Evolutionary conservation across 2,329 filamentous ascomycete genomes (phyloP).

Genomic region (Penicillium sp.): DNA sequence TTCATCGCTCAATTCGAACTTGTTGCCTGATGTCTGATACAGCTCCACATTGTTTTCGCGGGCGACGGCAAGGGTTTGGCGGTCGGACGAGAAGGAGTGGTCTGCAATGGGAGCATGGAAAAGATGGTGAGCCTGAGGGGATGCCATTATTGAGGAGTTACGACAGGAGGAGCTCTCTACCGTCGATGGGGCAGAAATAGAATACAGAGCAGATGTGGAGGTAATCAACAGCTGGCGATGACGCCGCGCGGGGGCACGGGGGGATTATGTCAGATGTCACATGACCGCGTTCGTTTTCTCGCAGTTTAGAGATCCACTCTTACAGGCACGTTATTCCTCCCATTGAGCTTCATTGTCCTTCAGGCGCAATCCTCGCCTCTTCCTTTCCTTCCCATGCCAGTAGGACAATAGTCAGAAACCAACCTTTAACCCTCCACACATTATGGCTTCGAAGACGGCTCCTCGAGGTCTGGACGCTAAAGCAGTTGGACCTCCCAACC

Average conservation of each 20-base stretch:
- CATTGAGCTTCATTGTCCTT: neutral
- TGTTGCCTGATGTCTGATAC: slow-evolving; percentile 70
- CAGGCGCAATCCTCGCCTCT: neutral
- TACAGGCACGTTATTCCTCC: neutral
- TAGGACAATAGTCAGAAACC: neutral
- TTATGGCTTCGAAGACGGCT: slow-evolving; percentile 42
- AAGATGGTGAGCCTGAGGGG: slow-evolving; percentile 91
- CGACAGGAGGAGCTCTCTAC: slow-evolving; percentile 99
- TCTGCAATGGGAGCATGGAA: slow-evolving; percentile 96
- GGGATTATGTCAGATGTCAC: neutral
- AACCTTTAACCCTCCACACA: neutral
- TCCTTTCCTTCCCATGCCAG: neutral
- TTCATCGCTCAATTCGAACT: slow-evolving; percentile 85
- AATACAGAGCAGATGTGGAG: neutral
- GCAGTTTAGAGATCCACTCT: slow-evolving; percentile 9
- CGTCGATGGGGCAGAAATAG: slow-evolving; percentile 56
- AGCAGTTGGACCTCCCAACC: slow-evolving; percentile 65
- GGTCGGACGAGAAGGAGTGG: slow-evolving; percentile 96
- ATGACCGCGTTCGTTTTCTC: slow-evolving; percentile 9
- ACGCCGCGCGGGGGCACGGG: neutral
- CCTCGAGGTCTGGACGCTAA: slow-evolving; percentile 42
- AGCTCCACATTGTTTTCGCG: slow-evolving; percentile 89
- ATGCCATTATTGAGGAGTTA: slow-evolving; percentile 62
- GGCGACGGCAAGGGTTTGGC: slow-evolving; percentile 82
- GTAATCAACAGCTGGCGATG: slow-evolving; percentile 11